A percentile compares a stretch with the other conserved stretches of the same genome.
Conservation (phyloP, 108 stramenopile species). For the Mayamaea pseudoterrestris region DNA sequence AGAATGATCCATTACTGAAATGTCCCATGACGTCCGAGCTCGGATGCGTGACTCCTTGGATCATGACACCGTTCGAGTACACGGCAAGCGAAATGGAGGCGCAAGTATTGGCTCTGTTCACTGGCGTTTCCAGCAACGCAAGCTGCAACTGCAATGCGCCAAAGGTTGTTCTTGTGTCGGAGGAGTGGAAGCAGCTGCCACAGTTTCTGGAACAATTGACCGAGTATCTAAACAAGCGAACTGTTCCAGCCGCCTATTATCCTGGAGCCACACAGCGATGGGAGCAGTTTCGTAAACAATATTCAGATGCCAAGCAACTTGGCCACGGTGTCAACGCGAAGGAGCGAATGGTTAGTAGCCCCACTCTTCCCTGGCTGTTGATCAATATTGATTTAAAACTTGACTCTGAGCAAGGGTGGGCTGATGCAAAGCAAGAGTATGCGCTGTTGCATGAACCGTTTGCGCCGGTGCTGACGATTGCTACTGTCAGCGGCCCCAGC, state of each 20-base stretch:
- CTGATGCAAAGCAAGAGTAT: conserved; percentile 12
- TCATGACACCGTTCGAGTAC: conserved; percentile 17
- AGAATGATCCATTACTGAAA: conserved; percentile 9
- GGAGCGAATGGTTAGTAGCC: neutral
- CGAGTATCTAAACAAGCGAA: neutral
- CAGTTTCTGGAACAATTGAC: neutral
- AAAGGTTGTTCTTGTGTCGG: neutral
- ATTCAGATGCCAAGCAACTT: conserved; percentile 8
- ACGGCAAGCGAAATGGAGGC: conserved; percentile 8
- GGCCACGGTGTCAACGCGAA: conserved; percentile 6
- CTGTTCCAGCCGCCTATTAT: conserved; percentile 15
- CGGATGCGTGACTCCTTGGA: conserved; percentile 25
- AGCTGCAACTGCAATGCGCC: conserved; percentile 16
- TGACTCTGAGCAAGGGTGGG: neutral
- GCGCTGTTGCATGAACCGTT: conserved; percentile 20
- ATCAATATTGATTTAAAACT: conserved; percentile 10
- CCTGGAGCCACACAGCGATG: conserved; percentile 10
- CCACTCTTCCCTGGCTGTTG: no score
- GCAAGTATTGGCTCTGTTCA: conserved; percentile 5
- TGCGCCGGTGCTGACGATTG: conserved; percentile 14
- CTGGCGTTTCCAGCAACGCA: conserved; percentile 9
- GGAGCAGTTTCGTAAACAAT: conserved; percentile 5
- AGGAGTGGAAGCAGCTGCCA: neutral
- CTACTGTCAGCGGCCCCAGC: conserved; percentile 1
- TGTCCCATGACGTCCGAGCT: conserved; percentile 20